A percentile compares a stretch with the other conserved stretches of the same genome.
These are phyloP conservation scores for Davidsoniella australis DNA, from an alignment of 2,329 filamentous ascomycete genomes.

Conservation along the genomic window DNA sequence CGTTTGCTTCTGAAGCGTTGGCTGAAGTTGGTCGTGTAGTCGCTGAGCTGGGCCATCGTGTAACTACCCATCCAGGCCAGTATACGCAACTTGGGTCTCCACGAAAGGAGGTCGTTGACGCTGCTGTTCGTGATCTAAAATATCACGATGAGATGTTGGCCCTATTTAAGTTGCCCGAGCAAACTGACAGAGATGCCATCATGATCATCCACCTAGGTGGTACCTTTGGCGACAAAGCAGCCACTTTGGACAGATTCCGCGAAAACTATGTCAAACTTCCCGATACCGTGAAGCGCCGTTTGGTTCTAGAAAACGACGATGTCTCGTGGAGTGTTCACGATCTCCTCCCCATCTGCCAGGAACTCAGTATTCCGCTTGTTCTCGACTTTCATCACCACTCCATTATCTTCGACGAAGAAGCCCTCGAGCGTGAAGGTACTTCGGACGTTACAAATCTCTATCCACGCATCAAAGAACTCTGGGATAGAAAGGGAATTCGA, in stretches of 20 bases:
- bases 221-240: slow-evolving; percentile 69
- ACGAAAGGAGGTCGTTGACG: slow-evolving; percentile 56
- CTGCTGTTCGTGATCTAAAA: slow-evolving; percentile 62
- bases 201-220: slow-evolving; percentile 94
- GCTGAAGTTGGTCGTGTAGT: slow-evolving; percentile 62
- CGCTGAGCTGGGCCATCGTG: slow-evolving; percentile 60
- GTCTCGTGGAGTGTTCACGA: slow-evolving; percentile 88
- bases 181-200: slow-evolving; percentile 69
- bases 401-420: slow-evolving; percentile 63
- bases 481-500: slow-evolving; percentile 66
- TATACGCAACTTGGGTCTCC: slow-evolving; percentile 87
- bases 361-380: slow-evolving; percentile 82
- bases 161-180: slow-evolving; percentile 58
- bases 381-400: slow-evolving; percentile 94
- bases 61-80: slow-evolving; percentile 83
- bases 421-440: slow-evolving; percentile 77
- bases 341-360: slow-evolving; percentile 74
- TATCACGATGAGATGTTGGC: slow-evolving; percentile 78
- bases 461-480: slow-evolving; percentile 64
- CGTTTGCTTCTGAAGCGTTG: slow-evolving; percentile 65
- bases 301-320: slow-evolving; percentile 91
- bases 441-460: slow-evolving; percentile 60
- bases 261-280: slow-evolving; percentile 53
- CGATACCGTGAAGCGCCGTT: slow-evolving; percentile 53
- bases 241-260: slow-evolving; percentile 62